A percentile compares a stretch with the other conserved stretches of the same genome.
Evolutionary conservation across 116 monocot genomes (phyloP).

Genomic region (Trichopus zeylanicus): DNA sequence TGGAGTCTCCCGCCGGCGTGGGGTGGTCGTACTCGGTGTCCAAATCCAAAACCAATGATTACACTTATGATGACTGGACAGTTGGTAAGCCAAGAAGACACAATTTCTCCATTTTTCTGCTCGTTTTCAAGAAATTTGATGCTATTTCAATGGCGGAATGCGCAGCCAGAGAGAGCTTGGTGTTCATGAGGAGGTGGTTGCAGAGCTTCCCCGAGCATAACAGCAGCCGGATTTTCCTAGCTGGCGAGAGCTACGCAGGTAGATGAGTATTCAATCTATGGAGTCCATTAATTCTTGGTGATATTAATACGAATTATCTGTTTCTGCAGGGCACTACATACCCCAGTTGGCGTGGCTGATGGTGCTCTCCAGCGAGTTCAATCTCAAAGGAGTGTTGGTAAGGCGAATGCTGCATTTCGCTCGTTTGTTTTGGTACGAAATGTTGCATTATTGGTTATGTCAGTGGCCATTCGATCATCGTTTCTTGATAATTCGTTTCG

Average conservation of each 20-base stretch:
- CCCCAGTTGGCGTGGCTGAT: slow-evolving; percentile 18
- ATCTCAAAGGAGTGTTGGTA: slow-evolving; percentile 3
- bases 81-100: slow-evolving; percentile 13
- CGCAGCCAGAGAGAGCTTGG: slow-evolving; percentile 17
- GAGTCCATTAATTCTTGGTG: too few species aligned
- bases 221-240: slow-evolving; percentile 4
- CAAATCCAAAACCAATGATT: slow-evolving; percentile 19
- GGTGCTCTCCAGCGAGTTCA: slow-evolving; percentile 3
- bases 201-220: slow-evolving; percentile 21
- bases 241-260: slow-evolving; percentile 23
- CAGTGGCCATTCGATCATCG: too few species aligned
- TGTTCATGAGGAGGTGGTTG: slow-evolving; percentile 20
- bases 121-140: too few species aligned
- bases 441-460: too few species aligned
- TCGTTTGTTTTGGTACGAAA: too few species aligned
- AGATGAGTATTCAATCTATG: background rate
- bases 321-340: slow-evolving; percentile 26
- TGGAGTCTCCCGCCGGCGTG: slow-evolving; percentile 50
- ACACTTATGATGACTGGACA: slow-evolving; percentile 14
- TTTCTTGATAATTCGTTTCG: too few species aligned
- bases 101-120: too few species aligned
- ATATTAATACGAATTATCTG: too few species aligned
- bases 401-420: too few species aligned
- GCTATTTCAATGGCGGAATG: too few species aligned
- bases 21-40: slow-evolving; percentile 39